Percentiles rank a stretch among this genome's conserved stretches.
These are phyloP conservation scores for Coemansia sp. DNA, from an alignment of 192 early-diverging fungal species.

Conservation along the genomic window DNA sequence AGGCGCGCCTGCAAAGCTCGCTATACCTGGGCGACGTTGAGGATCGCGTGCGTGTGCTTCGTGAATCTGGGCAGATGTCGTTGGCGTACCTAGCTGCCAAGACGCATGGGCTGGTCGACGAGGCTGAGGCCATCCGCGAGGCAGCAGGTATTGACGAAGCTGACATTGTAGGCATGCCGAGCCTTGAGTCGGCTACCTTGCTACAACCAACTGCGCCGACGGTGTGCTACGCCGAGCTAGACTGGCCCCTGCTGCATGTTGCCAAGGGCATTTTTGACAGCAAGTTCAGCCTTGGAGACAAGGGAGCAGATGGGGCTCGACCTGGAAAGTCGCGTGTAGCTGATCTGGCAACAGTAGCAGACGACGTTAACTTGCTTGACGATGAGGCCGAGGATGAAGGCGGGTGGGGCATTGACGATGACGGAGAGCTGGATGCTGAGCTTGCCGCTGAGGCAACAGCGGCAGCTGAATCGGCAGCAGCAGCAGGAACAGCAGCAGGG, in stretches of 20 bases:
- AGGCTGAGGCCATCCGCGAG: slow-evolving; percentile 79
- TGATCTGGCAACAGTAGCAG: slow-evolving; percentile 59
- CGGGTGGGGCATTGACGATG: slow-evolving; percentile 89
- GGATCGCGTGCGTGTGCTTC: slow-evolving; percentile 80
- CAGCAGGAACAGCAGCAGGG: slow-evolving; percentile 39
- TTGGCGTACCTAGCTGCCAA: slow-evolving; percentile 93
- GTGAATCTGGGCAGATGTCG: slow-evolving; percentile 84
- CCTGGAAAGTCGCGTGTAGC: slow-evolving; percentile 53
- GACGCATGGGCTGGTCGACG: slow-evolving; percentile 81
- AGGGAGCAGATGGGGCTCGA: slow-evolving; percentile 38
- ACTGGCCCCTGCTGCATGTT: slow-evolving; percentile 92
- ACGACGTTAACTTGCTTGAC: slow-evolving; percentile 44
- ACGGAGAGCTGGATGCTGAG: slow-evolving; percentile 69
- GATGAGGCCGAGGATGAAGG: slow-evolving; percentile 58
- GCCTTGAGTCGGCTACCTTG: slow-evolving; percentile 50
- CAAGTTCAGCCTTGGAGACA: slow-evolving; percentile 59
- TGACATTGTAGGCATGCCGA: slow-evolving; percentile 40
- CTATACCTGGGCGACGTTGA: slow-evolving; percentile 89
- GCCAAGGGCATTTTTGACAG: slow-evolving; percentile 84
- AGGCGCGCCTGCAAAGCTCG: slow-evolving; percentile 92
- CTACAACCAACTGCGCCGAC: slow-evolving; percentile 71
- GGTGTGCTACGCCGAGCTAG: slow-evolving; percentile 68
- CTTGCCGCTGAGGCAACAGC: slow-evolving; percentile 56
- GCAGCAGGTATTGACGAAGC: slow-evolving; percentile 69
- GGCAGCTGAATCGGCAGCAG: slow-evolving; percentile 20